Conservation (phyloP, 345 rosid genomes). For the Turnera subulata region DNA sequence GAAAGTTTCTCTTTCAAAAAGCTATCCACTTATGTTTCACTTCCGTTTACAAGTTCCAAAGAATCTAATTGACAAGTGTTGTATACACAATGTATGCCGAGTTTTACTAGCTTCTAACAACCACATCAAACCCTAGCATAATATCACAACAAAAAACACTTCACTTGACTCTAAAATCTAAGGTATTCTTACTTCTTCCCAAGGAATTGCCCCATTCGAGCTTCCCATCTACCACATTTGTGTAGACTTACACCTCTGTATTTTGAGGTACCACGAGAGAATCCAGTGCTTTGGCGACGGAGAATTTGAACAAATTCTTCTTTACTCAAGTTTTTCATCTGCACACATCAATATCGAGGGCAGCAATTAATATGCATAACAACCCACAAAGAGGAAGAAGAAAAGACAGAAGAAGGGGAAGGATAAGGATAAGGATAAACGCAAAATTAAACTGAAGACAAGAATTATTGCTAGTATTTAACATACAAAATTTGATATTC, state of each 20-base stretch:
- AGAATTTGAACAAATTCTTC: conserved; percentile 23
- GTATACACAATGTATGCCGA: no score
- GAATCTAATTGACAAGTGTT: no score
- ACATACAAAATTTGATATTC: not conserved
- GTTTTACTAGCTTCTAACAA: no score
- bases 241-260: conserved; percentile 19
- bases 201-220: conserved; percentile 20
- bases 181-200: conserved; percentile 19
- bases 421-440: no score
- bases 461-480: not conserved
- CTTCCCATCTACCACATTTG: conserved; percentile 24
- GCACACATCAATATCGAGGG: conserved; percentile 17
- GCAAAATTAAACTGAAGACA: not conserved
- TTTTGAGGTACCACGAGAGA: conserved; percentile 15
- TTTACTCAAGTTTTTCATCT: conserved; percentile 19
- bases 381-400: not conserved
- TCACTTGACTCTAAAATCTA: not conserved
- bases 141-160: no score
- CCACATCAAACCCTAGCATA: no score
- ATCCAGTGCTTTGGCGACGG: conserved; percentile 19
- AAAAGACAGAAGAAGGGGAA: not conserved
- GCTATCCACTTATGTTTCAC: not conserved
- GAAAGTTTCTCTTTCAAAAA: conserved; percentile 6
- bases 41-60: no score
- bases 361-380: not conserved